Evolutionary conservation across 345 rosid species (phyloP).

Genomic region (Eutrema japonicum): DNA sequence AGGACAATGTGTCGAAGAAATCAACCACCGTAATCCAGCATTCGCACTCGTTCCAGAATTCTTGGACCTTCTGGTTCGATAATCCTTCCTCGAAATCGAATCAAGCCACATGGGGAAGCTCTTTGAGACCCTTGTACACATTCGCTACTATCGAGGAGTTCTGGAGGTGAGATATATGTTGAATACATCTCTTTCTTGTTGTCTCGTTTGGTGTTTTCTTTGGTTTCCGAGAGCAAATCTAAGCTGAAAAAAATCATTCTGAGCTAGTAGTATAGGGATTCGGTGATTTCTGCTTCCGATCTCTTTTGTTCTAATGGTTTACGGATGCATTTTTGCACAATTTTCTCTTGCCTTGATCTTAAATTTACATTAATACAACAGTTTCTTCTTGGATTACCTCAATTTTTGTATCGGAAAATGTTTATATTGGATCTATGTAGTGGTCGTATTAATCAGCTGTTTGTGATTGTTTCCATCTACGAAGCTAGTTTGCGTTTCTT

Average conservation of each 20-base stretch:
- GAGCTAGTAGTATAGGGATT: background rate
- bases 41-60: slow-evolving; percentile 67
- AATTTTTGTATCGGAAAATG: slow-evolving; percentile 4
- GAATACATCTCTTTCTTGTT: background rate
- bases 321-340: background rate
- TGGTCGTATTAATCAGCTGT: slow-evolving; percentile 1
- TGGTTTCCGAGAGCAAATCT: background rate
- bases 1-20: slow-evolving; percentile 28
- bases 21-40: slow-evolving; percentile 30
- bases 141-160: slow-evolving; percentile 75
- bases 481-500: background rate
- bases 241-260: slow-evolving; percentile 15
- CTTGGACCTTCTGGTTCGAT: slow-evolving; percentile 96
- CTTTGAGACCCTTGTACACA: slow-evolving; percentile 72
- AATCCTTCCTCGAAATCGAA: slow-evolving; percentile 58
- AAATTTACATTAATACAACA: background rate
- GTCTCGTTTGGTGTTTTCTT: background rate
- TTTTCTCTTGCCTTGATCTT: background rate
- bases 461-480: slow-evolving; percentile 11
- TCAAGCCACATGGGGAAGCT: slow-evolving; percentile 73
- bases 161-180: slow-evolving; percentile 62
- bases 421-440: background rate
- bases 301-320: slow-evolving; percentile 14
- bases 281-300: background rate
- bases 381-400: slow-evolving; percentile 15